Evolutionary conservation across 1,284 basidiomycete species (phyloP).

Genomic region (Rhodotorula sp.): DNA sequence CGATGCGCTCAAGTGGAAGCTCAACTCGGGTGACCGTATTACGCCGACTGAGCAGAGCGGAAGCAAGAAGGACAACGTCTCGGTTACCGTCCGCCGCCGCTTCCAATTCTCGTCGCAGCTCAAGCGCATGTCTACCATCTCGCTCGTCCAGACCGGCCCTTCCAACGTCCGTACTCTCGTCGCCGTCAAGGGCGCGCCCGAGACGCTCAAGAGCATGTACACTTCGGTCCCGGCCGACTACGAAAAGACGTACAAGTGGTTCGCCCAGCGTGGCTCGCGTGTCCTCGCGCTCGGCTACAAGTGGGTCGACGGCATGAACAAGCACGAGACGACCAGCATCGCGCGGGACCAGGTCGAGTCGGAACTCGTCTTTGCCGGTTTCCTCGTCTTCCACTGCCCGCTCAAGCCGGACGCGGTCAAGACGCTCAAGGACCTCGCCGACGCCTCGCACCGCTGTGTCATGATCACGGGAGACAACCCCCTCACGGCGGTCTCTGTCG

Average conservation of each 20-base stretch:
- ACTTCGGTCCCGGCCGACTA: conserved; percentile 69
- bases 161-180: conserved; percentile 44
- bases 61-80: conserved; percentile 43
- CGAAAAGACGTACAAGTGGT: conserved; percentile 90
- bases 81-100: conserved; percentile 74
- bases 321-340: conserved; percentile 75
- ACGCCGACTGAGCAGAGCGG: conserved; percentile 53
- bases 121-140: conserved; percentile 92
- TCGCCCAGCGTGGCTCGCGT: conserved; percentile 82
- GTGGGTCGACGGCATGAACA: conserved; percentile 66
- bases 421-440: conserved; percentile 83
- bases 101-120: conserved; percentile 95
- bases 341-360: conserved; percentile 75
- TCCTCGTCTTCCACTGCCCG: conserved; percentile 94
- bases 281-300: conserved; percentile 86
- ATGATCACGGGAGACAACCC: conserved; percentile 99
- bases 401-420: conserved; percentile 88
- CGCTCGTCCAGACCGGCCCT: conserved; percentile 53
- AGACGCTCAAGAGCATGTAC: conserved; percentile 87
- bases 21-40: conserved; percentile 73
- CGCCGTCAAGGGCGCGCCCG: conserved; percentile 90
- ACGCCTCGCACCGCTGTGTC: conserved; percentile 90
- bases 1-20: conserved; percentile 84
- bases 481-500: conserved; percentile 88
- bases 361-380: conserved; percentile 75